Evolutionary conservation across 1,284 basidiomycete genomes (phyloP).

Genomic region (Coniferiporia sulphurascens): DNA sequence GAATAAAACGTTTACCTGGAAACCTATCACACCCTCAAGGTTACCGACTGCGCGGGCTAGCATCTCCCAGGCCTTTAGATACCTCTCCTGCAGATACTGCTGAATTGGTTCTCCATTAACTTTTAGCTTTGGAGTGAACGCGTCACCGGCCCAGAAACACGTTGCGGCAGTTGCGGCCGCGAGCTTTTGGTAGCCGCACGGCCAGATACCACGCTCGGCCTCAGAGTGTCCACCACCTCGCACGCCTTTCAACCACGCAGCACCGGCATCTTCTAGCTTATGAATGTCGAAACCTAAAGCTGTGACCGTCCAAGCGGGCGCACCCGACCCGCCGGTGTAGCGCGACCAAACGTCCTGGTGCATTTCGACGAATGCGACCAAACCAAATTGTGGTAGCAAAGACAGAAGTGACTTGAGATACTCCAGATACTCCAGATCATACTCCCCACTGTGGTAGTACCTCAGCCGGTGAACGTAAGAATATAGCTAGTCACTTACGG

Average conservation of each 20-base stretch:
- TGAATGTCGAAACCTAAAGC: conserved; percentile 75
- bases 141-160: conserved; percentile 87
- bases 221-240: conserved; percentile 66
- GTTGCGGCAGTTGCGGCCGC: conserved; percentile 86
- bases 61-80: conserved; percentile 72
- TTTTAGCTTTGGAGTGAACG: conserved; percentile 72
- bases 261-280: conserved; percentile 71
- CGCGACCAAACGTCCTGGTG: conserved; percentile 97
- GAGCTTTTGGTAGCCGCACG: conserved; percentile 87
- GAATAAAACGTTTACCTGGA: conserved; percentile 57
- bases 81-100: conserved; percentile 78
- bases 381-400: conserved; percentile 75
- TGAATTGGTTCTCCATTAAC: conserved; percentile 70
- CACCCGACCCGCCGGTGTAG: conserved; percentile 88
- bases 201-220: conserved; percentile 80
- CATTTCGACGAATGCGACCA: conserved; percentile 77
- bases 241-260: conserved; percentile 81
- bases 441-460: conserved; percentile 54
- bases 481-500: conserved; percentile 51
- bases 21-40: conserved; percentile 80
- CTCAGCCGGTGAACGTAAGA: neutral
- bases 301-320: conserved; percentile 89
- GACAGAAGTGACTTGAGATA: conserved; percentile 75
- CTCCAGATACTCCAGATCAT: conserved; percentile 78
- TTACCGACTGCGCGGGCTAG: conserved; percentile 69